Base-by-base conservation (phyloP, 2,329 filamentous ascomycete genomes). In the Venturia carpophila region DNA sequence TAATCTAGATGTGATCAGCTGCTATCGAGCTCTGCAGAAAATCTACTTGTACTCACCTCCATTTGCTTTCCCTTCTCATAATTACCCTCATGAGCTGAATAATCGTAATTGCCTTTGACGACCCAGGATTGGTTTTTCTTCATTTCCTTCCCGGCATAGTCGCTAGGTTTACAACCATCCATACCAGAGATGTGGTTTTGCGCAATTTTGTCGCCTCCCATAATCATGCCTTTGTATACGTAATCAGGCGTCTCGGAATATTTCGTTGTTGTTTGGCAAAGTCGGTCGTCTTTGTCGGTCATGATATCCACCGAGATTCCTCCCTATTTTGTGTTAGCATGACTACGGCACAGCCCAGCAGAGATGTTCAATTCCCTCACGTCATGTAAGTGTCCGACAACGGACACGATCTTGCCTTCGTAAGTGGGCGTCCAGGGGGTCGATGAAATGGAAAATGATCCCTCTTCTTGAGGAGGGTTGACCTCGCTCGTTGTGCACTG, bases 101-200 rank as follows among this genome's bases (percentile, higher is more conserved):
- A 66, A 56, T 66, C 60, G 39, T 66, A 66, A 15, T 66, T 52
- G 7, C 64, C 64, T 5, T 56, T 56, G 24, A 66, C 7, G 30
- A 30, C 5, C 64, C 64, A 66, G 19, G 34, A 42, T 43, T 66
- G 64, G 45, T 21, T 43, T 19, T 55, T 66, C 13, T 64, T 64
- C 60, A 66, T 30, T 58, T 52, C 34, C 45, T 27, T 10, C 7
- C 3, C 55, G 17, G 27, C 3, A 24, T 21, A 52, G 2, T 24
- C 39, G 11, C n/a, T 19, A 34, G 30, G 15, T 24, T 39, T 49
- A 34, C 64, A 66, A 17, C 39, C 34, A n/a, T 63, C 27, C 64
- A 66, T 66, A 30, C 19, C 27, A 24, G 42, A 56, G 34, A 66
- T 66, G 49, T 66, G 64, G 5, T 66, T 45, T 15, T 27, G 27